Conservation (phyloP, 1,139 yeast genomes). For the Pichia sp. region DNA sequence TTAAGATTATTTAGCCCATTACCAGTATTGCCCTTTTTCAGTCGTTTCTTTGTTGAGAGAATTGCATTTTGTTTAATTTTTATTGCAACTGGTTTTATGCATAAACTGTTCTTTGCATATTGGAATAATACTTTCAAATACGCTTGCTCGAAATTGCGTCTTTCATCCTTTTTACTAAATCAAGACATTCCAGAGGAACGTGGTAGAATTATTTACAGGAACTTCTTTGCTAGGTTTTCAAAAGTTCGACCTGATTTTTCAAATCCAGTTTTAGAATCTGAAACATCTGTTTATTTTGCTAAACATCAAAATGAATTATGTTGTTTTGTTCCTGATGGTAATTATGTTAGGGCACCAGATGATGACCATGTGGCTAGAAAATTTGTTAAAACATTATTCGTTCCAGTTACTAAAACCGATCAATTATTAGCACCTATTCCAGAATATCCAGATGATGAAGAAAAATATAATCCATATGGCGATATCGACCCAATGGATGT, state of each 20-base stretch:
- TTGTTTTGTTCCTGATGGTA: slow-evolving; percentile 71
- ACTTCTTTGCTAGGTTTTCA: slow-evolving; percentile 35
- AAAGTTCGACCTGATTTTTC: slow-evolving; percentile 49
- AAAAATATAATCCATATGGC: slow-evolving; percentile 43
- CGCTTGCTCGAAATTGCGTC: slow-evolving; percentile 52
- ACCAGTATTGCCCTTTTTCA: slow-evolving; percentile 25
- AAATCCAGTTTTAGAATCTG: slow-evolving; percentile 47
- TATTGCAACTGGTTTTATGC: slow-evolving; percentile 8
- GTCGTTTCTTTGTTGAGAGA: slow-evolving; percentile 8
- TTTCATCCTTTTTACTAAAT: slow-evolving; percentile 75
- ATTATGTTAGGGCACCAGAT: slow-evolving; percentile 79
- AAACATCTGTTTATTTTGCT: slow-evolving; percentile 41
- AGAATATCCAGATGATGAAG: slow-evolving; percentile 30
- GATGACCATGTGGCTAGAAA: slow-evolving; percentile 67
- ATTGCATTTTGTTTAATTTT: slow-evolving; percentile 18
- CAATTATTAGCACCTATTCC: slow-evolving; percentile 45
- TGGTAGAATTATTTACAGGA: slow-evolving; percentile 61
- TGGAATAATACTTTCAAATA: slow-evolving; percentile 62
- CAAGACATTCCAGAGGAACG: slow-evolving; percentile 67
- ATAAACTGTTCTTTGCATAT: slow-evolving; percentile 28
- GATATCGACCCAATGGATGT: slow-evolving; percentile 45
- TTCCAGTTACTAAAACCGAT: slow-evolving; percentile 79
- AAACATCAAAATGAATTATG: slow-evolving; percentile 38
- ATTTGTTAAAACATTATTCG: slow-evolving; percentile 60
- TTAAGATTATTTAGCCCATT: slow-evolving; percentile 34